A percentile compares a stretch with the other conserved stretches of the same genome.
Evolutionary conservation across 2,329 filamentous ascomycete species (phyloP).

Genomic region (Xylaria sp.): DNA sequence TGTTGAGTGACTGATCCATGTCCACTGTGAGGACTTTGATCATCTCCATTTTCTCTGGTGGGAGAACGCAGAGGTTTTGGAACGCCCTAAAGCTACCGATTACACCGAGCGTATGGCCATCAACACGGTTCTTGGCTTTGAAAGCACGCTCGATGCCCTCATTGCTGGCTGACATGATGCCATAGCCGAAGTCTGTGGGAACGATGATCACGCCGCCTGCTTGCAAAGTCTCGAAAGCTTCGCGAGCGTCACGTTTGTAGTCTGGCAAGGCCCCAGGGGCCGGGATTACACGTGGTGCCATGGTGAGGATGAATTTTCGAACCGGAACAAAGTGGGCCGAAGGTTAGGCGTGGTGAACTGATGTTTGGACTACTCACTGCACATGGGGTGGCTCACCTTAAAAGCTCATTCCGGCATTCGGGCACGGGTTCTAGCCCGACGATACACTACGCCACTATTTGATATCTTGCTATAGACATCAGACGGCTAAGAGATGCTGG

Average conservation of each 20-base stretch:
- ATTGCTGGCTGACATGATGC: slow-evolving; percentile 30
- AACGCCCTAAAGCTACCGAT: slow-evolving; percentile 30
- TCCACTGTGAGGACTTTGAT: slow-evolving; percentile 32
- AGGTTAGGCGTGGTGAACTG: slow-evolving; percentile 5
- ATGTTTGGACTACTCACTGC: slow-evolving; percentile 1
- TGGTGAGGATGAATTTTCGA: slow-evolving; percentile 14
- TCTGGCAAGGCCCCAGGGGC: slow-evolving; percentile 28
- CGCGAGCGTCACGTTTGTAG: slow-evolving; percentile 31
- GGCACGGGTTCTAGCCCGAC: slow-evolving; percentile 24
- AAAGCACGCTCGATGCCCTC: slow-evolving; percentile 34
- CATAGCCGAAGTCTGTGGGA: slow-evolving; percentile 34
- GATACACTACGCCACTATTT: slow-evolving; percentile 7
- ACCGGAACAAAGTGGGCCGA: not conserved
- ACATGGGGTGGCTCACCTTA: slow-evolving; percentile 3
- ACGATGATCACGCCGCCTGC: slow-evolving; percentile 33
- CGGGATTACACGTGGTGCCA: slow-evolving; percentile 35
- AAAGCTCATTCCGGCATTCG: slow-evolving; percentile 15
- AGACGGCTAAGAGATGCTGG: slow-evolving; percentile 1
- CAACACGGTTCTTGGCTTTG: slow-evolving; percentile 30
- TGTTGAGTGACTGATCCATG: slow-evolving; percentile 25
- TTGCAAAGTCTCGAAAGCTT: slow-evolving; percentile 32
- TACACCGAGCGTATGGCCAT: slow-evolving; percentile 32
- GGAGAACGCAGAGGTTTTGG: slow-evolving; percentile 19
- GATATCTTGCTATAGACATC: not conserved
- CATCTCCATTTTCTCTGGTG: slow-evolving; percentile 32